These are phyloP conservation scores for Skeletonema grethae DNA, from an alignment of 108 stramenopile genomes.

Conservation along the genomic window DNA sequence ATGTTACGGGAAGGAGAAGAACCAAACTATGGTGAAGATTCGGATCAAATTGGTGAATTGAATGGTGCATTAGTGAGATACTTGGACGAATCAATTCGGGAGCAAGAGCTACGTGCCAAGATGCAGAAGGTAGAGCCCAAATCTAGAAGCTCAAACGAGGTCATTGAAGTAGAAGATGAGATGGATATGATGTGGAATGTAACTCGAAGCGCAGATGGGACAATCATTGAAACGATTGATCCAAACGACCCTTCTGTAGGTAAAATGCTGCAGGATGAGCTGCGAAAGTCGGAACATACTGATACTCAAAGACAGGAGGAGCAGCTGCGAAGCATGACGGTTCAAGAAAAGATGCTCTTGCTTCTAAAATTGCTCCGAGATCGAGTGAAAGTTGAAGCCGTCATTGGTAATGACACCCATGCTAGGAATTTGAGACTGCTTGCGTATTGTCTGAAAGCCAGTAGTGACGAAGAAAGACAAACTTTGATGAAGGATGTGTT, in stretches of 20 bases:
- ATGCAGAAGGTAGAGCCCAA: conserved; percentile 14
- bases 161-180: conserved; percentile 33
- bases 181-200: conserved; percentile 70
- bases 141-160: conserved; percentile 3
- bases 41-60: conserved; percentile 67
- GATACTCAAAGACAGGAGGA: conserved; percentile 11
- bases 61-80: conserved; percentile 80
- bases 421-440: conserved; percentile 75
- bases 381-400: conserved; percentile 85
- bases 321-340: conserved; percentile 38
- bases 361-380: conserved; percentile 76
- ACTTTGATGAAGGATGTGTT: conserved; percentile 72
- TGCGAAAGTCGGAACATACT: conserved; percentile 38
- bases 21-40: conserved; percentile 51
- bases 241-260: conserved; percentile 67
- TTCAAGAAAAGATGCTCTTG: conserved; percentile 73
- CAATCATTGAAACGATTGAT: conserved; percentile 77
- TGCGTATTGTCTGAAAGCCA: conserved; percentile 72
- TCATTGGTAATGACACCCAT: conserved; percentile 71
- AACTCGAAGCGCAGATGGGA: conserved; percentile 63
- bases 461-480: conserved; percentile 56
- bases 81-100: conserved; percentile 79
- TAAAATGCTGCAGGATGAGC: conserved; percentile 59
- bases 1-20: conserved; percentile 66
- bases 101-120: conserved; percentile 79